Evolutionary conservation across 2,329 filamentous ascomycete species (phyloP), one percentile per base, ranked within the genome.

Genomic region (Fusarium heterosporum): DNA sequence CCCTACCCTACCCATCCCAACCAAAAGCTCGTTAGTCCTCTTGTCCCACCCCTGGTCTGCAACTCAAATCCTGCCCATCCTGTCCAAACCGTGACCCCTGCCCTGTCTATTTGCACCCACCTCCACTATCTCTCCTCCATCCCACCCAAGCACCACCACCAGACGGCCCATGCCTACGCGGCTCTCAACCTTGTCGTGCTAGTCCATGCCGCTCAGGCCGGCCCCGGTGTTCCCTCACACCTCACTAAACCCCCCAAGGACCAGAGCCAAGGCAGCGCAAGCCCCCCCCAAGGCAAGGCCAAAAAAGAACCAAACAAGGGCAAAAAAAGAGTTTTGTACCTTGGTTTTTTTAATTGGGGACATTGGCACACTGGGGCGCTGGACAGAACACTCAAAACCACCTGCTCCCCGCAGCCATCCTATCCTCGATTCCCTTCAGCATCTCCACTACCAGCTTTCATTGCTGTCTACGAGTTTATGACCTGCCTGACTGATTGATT

Each of bases 121-220:
- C 58, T 61, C 56, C 55, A 45, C 51, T 45, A 55, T 49, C 51
- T n/a, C 47, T 30, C 38, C 48, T 12, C 38, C 38, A 36, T 56
- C 52, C 56, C 42, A 41, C 40, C 47, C 34, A 39, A 46, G 55
- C 64, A 63, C 30, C 58, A 59, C 69, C 61, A 61, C 49, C 40
- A 52, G 65, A 72, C 65, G 70, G 70, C 61, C 71, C 67, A 69
- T 71, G 64, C 61, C 70, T 73, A 72, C 70, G 71, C 71, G 71
- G 71, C 71, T 73, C 69, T 69, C 61, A 71, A 72, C 71, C 69
- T 72, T 72, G 70, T 72, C 69, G 65, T 69, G 51, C 59, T 72
- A 72, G 70, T 48, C 54, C 58, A 72, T 71, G 71, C 71, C 71
- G 71, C 69, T 68, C 67, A 66, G 70, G 54, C 71, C 70, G 70